Percentiles rank a stretch among this genome's conserved stretches.
phyloP scores from a whole-genome alignment of 2,329 filamentous ascomycete species.

The Eutypella sp. region DNA sequence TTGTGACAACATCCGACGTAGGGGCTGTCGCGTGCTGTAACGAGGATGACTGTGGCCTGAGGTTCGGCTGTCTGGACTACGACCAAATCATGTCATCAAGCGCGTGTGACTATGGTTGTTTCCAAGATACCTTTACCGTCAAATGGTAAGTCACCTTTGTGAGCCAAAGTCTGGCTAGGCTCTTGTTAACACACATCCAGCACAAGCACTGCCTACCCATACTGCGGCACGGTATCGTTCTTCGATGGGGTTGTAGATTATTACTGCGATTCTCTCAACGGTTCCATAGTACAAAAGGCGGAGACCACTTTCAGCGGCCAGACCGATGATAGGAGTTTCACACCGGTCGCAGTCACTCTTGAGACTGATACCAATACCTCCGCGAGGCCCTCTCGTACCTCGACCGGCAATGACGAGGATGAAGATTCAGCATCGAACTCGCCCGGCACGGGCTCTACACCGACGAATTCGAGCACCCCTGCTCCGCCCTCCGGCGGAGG shows the following conservation, averaged over 20 bases:
- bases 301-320: conserved; percentile 38
- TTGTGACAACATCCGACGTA: conserved; percentile 29
- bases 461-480: conserved; percentile 1
- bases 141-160: conserved; percentile 39
- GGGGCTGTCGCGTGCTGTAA: conserved; percentile 42
- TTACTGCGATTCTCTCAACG: conserved; percentile 34
- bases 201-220: conserved; percentile 30
- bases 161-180: not conserved
- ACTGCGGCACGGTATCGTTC: conserved; percentile 43
- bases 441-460: not conserved
- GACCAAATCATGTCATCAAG: conserved; percentile 28
- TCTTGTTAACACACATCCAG: conserved; percentile 23
- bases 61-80: conserved; percentile 35
- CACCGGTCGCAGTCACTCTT: conserved; percentile 13
- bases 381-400: not conserved
- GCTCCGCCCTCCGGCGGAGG: conserved; percentile 16
- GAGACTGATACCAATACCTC: conserved; percentile 2
- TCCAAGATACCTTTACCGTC: conserved; percentile 33
- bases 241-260: conserved; percentile 37
- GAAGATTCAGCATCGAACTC: not conserved
- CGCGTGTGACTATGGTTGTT: conserved; percentile 36
- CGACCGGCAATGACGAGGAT: not conserved
- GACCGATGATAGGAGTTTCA: conserved; percentile 26
- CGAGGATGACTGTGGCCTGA: conserved; percentile 28
- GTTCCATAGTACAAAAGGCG: conserved; percentile 30